phyloP scores from a whole-genome alignment of 345 rosid genomes.

The Rhodomyrtus tomentosa region DNA sequence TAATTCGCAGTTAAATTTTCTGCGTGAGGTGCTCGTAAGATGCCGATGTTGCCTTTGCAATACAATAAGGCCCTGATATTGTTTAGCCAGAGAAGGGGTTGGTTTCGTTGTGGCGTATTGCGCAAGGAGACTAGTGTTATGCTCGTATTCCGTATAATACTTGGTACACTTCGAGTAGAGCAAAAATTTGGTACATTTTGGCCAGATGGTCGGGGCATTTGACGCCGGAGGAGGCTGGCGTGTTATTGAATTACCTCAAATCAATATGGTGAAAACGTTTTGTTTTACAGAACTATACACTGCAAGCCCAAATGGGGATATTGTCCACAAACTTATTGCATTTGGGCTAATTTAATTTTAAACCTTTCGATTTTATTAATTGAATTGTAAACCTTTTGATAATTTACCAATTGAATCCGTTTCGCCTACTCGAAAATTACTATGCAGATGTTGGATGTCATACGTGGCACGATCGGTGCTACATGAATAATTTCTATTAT shows the following conservation, averaged over 20 bases:
- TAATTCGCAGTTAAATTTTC: not conserved
- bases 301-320: not conserved
- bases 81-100: too few species aligned
- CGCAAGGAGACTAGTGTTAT: too few species aligned
- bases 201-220: not conserved
- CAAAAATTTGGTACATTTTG: not conserved
- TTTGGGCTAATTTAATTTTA: too few species aligned
- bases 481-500: too few species aligned
- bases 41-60: not conserved
- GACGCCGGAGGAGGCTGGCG: not conserved
- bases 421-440: fast-evolving
- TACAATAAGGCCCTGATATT: not conserved
- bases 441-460: too few species aligned
- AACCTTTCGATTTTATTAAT: too few species aligned
- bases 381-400: too few species aligned
- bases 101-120: too few species aligned
- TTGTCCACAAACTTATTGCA: too few species aligned
- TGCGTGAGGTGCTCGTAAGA: not conserved
- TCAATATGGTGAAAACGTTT: not conserved
- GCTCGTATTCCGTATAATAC: not conserved
- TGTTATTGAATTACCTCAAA: not conserved
- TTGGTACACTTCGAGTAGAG: not conserved
- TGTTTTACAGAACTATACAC: not conserved
- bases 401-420: too few species aligned
- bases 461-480: fast-evolving